phyloP scores from a whole-genome alignment of 139 green algal genomes.

The Chlorella sp. region DNA sequence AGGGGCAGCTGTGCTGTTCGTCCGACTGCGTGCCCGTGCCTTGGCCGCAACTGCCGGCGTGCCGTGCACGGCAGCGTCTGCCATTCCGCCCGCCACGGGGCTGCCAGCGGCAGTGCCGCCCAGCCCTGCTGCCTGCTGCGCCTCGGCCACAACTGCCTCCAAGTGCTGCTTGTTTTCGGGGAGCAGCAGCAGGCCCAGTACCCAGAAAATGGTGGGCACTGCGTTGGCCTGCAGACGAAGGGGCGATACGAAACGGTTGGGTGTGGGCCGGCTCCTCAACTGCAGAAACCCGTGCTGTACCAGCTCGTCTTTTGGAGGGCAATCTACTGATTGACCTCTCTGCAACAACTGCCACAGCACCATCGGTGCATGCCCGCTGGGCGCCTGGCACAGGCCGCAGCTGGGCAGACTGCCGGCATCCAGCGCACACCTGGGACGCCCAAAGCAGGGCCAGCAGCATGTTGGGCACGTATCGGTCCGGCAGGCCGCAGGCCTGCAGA shows the following conservation, averaged over 20 bases:
- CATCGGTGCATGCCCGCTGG: too few species aligned
- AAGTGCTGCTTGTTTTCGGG: conserved; percentile 58
- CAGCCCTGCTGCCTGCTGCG: neutral
- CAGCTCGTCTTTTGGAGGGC: too few species aligned
- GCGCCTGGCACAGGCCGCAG: too few species aligned
- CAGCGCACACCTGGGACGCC: conserved; percentile 69
- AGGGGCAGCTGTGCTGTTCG: too few species aligned
- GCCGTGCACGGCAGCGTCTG: neutral
- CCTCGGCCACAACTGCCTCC: neutral
- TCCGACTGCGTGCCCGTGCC: too few species aligned
- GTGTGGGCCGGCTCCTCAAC: neutral
- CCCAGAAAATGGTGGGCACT: conserved; percentile 73
- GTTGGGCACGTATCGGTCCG: conserved; percentile 56
- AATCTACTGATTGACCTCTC: too few species aligned
- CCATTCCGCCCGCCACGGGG: neutral
- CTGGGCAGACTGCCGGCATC: too few species aligned
- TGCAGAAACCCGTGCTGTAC: too few species aligned
- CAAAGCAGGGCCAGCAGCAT: conserved; percentile 80
- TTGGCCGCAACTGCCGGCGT: neutral
- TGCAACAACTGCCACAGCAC: too few species aligned
- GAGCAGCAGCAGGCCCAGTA: conserved; percentile 72
- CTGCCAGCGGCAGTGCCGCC: neutral
- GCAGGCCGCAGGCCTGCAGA: conserved; percentile 54
- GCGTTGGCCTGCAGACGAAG: conserved; percentile 66
- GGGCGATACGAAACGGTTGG: neutral